phyloP scores from a whole-genome alignment of 371 early-diverging fungal species.

The Rhizomucor pusillus region DNA sequence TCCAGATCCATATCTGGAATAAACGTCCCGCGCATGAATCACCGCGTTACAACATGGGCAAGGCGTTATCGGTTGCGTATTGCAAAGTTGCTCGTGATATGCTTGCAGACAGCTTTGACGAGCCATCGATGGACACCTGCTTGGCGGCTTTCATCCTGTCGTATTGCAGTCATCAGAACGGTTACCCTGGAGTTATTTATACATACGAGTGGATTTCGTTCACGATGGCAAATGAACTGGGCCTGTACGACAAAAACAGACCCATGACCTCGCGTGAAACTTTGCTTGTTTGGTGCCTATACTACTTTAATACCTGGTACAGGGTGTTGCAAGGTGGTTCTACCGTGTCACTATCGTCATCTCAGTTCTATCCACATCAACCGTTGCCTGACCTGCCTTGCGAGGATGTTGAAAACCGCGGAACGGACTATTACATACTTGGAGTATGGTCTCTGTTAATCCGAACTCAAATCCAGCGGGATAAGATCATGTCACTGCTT shows the following conservation, averaged over 20 bases:
- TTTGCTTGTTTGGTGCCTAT: constrained; percentile 37
- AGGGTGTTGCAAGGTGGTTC: constrained; percentile 26
- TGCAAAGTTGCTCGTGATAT: constrained; percentile 37
- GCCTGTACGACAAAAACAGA: constrained; percentile 27
- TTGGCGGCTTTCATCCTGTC: constrained; percentile 40
- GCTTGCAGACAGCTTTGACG: constrained; percentile 39
- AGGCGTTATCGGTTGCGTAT: constrained; percentile 42
- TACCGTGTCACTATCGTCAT: constrained; percentile 9
- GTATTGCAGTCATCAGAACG: constrained; percentile 45
- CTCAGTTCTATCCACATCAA: constrained; percentile 23
- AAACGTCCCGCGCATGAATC: constrained; percentile 26
- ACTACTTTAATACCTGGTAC: constrained; percentile 42
- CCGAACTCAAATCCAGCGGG: constrained; percentile 14
- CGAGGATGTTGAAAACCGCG: constrained; percentile 11
- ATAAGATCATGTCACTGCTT: constrained; percentile 16
- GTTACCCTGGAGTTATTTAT: constrained; percentile 28
- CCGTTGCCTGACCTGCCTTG: constrained; percentile 14
- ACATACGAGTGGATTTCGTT: constrained; percentile 46
- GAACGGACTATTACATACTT: constrained; percentile 24
- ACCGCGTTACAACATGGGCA: constrained; percentile 44
- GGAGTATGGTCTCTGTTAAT: constrained; percentile 17
- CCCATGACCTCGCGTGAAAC: constrained; percentile 20
- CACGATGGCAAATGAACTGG: constrained; percentile 41
- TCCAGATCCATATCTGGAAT: constrained; percentile 48
- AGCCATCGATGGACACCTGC: constrained; percentile 37